Base-by-base conservation (phyloP, 2,329 filamentous ascomycete species). In the Geosmithia flava region DNA sequence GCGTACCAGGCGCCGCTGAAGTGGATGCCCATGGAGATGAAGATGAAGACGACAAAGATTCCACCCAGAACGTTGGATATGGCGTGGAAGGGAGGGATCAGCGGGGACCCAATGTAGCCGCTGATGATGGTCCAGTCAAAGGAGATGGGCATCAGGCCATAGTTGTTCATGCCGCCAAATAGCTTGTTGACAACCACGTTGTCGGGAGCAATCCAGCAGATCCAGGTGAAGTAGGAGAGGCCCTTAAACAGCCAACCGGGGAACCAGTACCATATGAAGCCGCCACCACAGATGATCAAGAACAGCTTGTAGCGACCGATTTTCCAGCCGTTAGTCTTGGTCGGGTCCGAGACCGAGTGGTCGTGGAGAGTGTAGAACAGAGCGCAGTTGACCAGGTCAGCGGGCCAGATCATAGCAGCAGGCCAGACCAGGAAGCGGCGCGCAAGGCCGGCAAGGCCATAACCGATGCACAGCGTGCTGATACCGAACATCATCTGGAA, bases 251-350 rank as follows among this genome's bases (percentile, higher is more conserved):
- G 74, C 57, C 75, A 78, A 3, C 76, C 78, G 0, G 80, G 79
- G 54, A 81, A 72, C 72, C 75, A 81, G 54, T 80, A 78, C 75
- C 76, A 74, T 39, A 71, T 58, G 50, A 71, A 72, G 20, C 74
- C 70, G 17, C 63, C 72, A 23, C 63, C 57, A 53, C 76, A 75
- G 37, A 80, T 68, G 53, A 74, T 73, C 48, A 81, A 57, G 64
- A 84, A 85, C 59, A 77, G 77, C 52, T 70, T 71, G 60, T 81
- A 83, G 47, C 80, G 74, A n/a, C 76, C 73, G 45, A 84, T 71
- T 33, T 58, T 69, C 81, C 82, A 85, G 42, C 81, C 80, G 55
- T 69, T 72, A 20, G 70, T 70, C 48, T 71, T 72, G 44, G 66
- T 58, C 1, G 75, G 71, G 53, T 76, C 68, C 6, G 68, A 68